Conservation (phyloP, 1,139 yeast species). For the Nakaseomyces bracarensis region DNA sequence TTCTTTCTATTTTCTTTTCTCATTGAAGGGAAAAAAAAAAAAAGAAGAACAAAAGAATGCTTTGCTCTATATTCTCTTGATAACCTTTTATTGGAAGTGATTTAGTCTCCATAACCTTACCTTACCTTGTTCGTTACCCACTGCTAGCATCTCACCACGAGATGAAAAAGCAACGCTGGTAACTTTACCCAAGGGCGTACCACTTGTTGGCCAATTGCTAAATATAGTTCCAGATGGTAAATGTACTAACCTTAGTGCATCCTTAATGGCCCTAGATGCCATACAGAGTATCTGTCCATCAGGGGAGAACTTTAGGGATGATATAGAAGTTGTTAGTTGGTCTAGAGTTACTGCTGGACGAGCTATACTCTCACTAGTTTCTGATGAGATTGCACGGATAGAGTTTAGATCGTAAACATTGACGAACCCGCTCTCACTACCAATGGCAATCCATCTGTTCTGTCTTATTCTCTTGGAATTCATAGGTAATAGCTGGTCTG, state of each 20-base stretch:
- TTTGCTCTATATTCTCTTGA: slow-evolving; percentile 37
- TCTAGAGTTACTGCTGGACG: slow-evolving; percentile 58
- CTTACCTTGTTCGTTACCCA: slow-evolving; percentile 87
- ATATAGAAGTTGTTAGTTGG: slow-evolving; percentile 74
- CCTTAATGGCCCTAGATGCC: slow-evolving; percentile 79
- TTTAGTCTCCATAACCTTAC: slow-evolving; percentile 84
- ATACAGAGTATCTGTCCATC: slow-evolving; percentile 88
- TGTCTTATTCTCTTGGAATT: slow-evolving; percentile 30
- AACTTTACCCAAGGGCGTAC: slow-evolving; percentile 91
- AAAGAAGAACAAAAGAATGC: no score
- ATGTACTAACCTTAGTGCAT: slow-evolving; percentile 80
- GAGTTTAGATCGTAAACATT: slow-evolving; percentile 59
- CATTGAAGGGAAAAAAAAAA: background rate
- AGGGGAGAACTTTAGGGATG: slow-evolving; percentile 62
- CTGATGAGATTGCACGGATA: slow-evolving; percentile 3
- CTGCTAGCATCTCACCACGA: slow-evolving; percentile 70
- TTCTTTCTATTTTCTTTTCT: slow-evolving; percentile 13
- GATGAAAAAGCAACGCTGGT: slow-evolving; percentile 79
- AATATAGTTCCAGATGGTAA: slow-evolving; percentile 81
- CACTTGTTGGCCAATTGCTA: slow-evolving; percentile 95
- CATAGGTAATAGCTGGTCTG: slow-evolving; percentile 24
- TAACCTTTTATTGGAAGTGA: slow-evolving; percentile 45
- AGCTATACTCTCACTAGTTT: slow-evolving; percentile 10
- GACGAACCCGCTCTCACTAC: slow-evolving; percentile 83
- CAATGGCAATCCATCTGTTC: slow-evolving; percentile 81